Base-by-base conservation (phyloP, 176 grass and related monocot species). In the Alloteropsis semialata region DNA sequence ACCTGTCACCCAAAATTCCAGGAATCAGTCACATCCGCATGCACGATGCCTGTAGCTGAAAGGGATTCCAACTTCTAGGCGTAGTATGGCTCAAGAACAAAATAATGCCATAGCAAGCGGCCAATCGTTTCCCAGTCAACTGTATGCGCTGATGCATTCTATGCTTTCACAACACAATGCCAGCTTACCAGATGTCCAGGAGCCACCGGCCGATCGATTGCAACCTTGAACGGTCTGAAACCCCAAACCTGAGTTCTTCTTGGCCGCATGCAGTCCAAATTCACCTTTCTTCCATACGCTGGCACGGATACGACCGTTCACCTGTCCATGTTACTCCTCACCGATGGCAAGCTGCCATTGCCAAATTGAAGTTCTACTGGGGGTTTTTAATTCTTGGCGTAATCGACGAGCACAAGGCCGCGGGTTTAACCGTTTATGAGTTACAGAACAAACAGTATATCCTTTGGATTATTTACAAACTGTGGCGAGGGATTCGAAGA, bases 401-500 rank as follows among this genome's bases (percentile, higher is more conserved):
- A n/a, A 48, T 14, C 65, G 72, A 70, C 32, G 33, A 77, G 51
- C 32, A 33, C 63, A 3, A 77, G 9, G 79, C 30, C 2, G 44
- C 5, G n/a, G 16, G 13, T n/a, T 41, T 59, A 63, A 9, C 76
- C 33, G 32, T 32, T 24, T 54, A 15, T 44, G 34, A 34, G 13
- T n/a, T 76, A 41, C 8, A 5, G 49, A 50, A 76, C 62, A 75
- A 76, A 17, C 2, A 15, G 50, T 51, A 60, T 61, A 69, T 70
- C 64, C 77, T 41, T 24, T 41, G 71, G 30, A 17, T 37, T 14
- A 34, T 43, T 43, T 59, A 27, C 55, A 17, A 1, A 19, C 24
- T 0, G 32, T 9, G 62, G 55, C 79, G 86, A 64, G 50, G 54
- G 64, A 27, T 54, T 33, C 86, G 54, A 83, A 77, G 79, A 70